Conservation (phyloP, 225 moss, liverwort and hornwort genomes). For the Marchantia polymorpha region DNA sequence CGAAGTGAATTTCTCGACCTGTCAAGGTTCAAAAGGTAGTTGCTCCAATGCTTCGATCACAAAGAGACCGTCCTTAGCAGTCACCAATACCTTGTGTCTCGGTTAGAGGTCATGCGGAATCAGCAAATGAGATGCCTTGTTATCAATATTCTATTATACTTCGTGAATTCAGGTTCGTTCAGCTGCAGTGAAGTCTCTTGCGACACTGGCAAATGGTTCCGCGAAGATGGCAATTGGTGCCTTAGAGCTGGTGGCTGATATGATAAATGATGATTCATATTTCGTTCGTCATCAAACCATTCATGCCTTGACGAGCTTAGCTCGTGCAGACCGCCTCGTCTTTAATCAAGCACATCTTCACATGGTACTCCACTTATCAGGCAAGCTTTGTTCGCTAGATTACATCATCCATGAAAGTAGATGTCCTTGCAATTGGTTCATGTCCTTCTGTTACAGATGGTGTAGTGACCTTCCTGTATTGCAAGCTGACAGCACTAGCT, state of each 20-base stretch:
- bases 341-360: constrained; percentile 83
- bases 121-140: not conserved
- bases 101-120: not conserved
- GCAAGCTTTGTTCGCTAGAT: constrained; percentile 40
- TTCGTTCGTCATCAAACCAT: constrained; percentile 70
- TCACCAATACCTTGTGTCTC: not conserved
- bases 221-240: constrained; percentile 68
- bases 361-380: constrained; percentile 69
- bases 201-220: constrained; percentile 60
- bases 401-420: not conserved
- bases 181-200: constrained; percentile 72
- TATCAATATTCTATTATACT: not conserved
- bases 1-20: not conserved
- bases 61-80: not conserved
- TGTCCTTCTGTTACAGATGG: not conserved
- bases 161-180: constrained; percentile 65
- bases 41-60: not conserved
- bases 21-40: not conserved
- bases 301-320: constrained; percentile 62
- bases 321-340: constrained; percentile 63
- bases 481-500: not conserved
- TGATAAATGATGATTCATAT: constrained; percentile 92
- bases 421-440: not conserved
- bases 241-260: constrained; percentile 78
- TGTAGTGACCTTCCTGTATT: not conserved